Percentiles rank a stretch among this genome's conserved stretches.
Conservation (phyloP, 1,284 basidiomycete genomes). For the Ustilago vetiveriae region DNA sequence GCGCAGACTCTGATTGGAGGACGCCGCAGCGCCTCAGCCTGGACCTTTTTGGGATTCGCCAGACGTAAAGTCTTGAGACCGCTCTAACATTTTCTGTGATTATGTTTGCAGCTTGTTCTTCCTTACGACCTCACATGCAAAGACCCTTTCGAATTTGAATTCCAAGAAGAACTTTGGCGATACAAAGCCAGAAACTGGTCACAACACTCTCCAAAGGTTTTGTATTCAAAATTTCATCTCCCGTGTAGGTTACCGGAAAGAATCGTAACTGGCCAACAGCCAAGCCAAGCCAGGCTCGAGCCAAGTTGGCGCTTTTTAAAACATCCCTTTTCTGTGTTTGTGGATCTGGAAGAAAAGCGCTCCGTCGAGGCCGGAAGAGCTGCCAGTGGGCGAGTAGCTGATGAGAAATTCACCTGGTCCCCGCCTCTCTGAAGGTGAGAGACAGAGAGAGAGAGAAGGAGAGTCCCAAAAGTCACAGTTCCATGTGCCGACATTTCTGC, state of each 20-base stretch:
- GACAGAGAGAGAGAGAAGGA: background rate
- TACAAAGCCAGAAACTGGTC: background rate
- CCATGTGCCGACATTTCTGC: slow-evolving; percentile 26
- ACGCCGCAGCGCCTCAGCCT: slow-evolving; percentile 48
- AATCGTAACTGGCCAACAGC: too few species aligned
- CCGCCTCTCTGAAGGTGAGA: too few species aligned
- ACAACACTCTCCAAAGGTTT: slow-evolving; percentile 1
- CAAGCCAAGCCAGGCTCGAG: too few species aligned
- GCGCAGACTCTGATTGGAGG: slow-evolving; percentile 19
- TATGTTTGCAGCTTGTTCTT: too few species aligned
- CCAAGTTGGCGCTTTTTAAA: too few species aligned
- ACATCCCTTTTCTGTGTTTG: too few species aligned
- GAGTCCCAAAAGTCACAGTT: too few species aligned
- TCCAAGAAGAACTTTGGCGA: background rate
- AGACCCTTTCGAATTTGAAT: too few species aligned
- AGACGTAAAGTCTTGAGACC: background rate
- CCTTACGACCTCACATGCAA: background rate
- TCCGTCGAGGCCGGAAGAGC: too few species aligned
- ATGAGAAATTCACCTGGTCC: too few species aligned
- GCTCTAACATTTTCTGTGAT: slow-evolving; percentile 25
- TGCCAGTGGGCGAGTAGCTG: too few species aligned
- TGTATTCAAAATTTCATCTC: slow-evolving; percentile 9
- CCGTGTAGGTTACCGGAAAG: slow-evolving; percentile 9
- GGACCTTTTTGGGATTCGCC: too few species aligned
- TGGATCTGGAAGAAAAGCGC: background rate